Conservation (phyloP, 176 grass and related monocot species). For the Carex pumila region DNA sequence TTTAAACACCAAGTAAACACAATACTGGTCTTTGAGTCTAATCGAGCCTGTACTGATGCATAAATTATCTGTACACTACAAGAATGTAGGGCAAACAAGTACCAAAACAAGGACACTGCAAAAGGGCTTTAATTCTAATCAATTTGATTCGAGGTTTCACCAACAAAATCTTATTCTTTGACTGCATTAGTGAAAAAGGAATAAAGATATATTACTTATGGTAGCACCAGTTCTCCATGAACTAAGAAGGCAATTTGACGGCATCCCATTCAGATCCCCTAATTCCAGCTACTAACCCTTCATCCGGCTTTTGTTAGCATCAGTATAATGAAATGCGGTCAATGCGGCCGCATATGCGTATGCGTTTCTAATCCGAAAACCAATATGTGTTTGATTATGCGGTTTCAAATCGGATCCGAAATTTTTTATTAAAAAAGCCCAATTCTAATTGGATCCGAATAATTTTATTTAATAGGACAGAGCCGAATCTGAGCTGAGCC, state of each 20-base stretch:
- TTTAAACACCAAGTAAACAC: neutral
- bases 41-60: neutral
- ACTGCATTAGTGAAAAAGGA: neutral
- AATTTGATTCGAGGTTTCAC: too few relatives aligned
- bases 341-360: constrained; percentile 38
- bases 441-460: too few relatives aligned
- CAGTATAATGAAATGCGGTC: constrained; percentile 52
- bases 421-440: too few relatives aligned
- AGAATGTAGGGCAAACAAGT: too few relatives aligned
- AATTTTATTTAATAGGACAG: too few relatives aligned
- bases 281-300: constrained; percentile 85
- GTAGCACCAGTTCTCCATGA: constrained; percentile 99
- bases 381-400: too few relatives aligned
- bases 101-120: too few relatives aligned
- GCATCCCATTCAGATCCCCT: constrained; percentile 97
- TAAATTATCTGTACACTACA: neutral
- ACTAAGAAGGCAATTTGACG: constrained; percentile 88
- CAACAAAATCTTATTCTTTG: too few relatives aligned
- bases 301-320: constrained; percentile 97
- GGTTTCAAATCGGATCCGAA: too few relatives aligned
- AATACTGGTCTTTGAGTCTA: neutral
- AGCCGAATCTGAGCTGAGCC: too few relatives aligned
- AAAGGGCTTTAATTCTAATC: too few relatives aligned
- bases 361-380: too few relatives aligned
- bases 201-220: constrained; percentile 51